These are phyloP conservation scores for Entrophospora sp. DNA, from an alignment of 192 early-diverging fungal genomes.

Conservation along the genomic window DNA sequence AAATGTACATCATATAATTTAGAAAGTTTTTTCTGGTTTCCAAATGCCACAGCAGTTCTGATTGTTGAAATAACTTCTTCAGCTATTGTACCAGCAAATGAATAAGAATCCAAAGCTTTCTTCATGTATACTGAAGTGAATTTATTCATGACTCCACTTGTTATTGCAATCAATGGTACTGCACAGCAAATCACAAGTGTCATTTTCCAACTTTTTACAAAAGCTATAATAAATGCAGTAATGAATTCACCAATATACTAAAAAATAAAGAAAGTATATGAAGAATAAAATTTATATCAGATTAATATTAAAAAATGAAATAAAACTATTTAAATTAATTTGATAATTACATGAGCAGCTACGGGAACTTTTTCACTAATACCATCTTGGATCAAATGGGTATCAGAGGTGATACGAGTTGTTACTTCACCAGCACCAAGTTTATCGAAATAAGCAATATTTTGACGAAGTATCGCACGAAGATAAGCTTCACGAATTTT, in stretches of 20 bases:
- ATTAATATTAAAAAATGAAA: no score
- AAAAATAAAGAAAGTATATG: not conserved
- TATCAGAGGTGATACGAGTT: conserved; percentile 82
- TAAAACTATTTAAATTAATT: not conserved
- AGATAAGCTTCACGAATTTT: conserved; percentile 72
- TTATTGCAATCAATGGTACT: conserved; percentile 58
- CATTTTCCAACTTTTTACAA: conserved; percentile 49
- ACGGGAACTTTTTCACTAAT: conserved; percentile 76
- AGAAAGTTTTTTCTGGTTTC: conserved; percentile 41
- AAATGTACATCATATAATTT: conserved; percentile 35
- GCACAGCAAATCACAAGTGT: conserved; percentile 56
- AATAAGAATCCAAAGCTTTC: conserved; percentile 58
- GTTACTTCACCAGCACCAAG: conserved; percentile 68
- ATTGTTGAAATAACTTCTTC: conserved; percentile 80
- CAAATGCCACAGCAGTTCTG: conserved; percentile 76
- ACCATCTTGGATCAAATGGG: conserved; percentile 84
- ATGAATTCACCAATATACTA: conserved; percentile 48
- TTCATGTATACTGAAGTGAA: conserved; percentile 35
- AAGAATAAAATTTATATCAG: no score
- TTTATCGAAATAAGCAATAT: conserved; percentile 87
- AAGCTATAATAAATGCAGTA: conserved; percentile 55
- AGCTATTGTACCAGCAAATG: conserved; percentile 58
- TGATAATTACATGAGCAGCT: conserved; percentile 28
- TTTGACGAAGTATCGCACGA: conserved; percentile 71
- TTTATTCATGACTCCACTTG: conserved; percentile 54